Evolutionary conservation across 805 yeast species (phyloP).

Genomic region (Myxozyma sirexii): DNA sequence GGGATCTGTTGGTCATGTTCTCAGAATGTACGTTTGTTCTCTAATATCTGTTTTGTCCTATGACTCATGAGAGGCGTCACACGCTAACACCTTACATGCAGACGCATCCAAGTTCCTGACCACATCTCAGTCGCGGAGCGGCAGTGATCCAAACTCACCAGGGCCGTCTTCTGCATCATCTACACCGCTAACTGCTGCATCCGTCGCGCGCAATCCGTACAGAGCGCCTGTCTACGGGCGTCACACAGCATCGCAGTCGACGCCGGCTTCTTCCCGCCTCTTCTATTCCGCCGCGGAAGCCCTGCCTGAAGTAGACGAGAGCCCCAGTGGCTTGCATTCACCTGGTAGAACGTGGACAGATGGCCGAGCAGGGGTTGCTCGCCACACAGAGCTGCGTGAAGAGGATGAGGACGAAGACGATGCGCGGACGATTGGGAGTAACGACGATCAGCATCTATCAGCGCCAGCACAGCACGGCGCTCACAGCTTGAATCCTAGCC

Average conservation of each 20-base stretch:
- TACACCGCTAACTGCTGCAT: background rate
- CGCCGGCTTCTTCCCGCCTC: slow-evolving; percentile 23
- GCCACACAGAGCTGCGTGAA: slow-evolving; percentile 11
- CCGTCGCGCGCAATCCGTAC: background rate
- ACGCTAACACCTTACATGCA: slow-evolving; percentile 2
- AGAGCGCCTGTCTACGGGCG: background rate
- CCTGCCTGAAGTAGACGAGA: slow-evolving; percentile 22
- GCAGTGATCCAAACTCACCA: background rate
- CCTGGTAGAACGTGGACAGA: slow-evolving; percentile 25
- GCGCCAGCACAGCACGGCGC: background rate
- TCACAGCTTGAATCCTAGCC: slow-evolving; percentile 11
- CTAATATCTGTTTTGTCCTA: background rate
- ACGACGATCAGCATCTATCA: slow-evolving; percentile 13
- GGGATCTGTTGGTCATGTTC: slow-evolving; percentile 16
- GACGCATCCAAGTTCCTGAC: slow-evolving; percentile 32
- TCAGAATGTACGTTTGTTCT: slow-evolving; percentile 22
- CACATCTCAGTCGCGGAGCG: slow-evolving; percentile 19
- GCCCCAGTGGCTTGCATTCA: slow-evolving; percentile 18
- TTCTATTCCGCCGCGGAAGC: slow-evolving; percentile 27
- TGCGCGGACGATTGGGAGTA: slow-evolving; percentile 17
- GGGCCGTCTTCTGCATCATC: background rate
- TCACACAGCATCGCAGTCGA: slow-evolving; percentile 2
- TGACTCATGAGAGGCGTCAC: background rate
- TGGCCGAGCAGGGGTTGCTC: background rate
- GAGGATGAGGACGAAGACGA: slow-evolving; percentile 28